These are phyloP conservation scores for Candida taoyuanica DNA, from an alignment of 805 yeast species.

Conservation along the genomic window DNA sequence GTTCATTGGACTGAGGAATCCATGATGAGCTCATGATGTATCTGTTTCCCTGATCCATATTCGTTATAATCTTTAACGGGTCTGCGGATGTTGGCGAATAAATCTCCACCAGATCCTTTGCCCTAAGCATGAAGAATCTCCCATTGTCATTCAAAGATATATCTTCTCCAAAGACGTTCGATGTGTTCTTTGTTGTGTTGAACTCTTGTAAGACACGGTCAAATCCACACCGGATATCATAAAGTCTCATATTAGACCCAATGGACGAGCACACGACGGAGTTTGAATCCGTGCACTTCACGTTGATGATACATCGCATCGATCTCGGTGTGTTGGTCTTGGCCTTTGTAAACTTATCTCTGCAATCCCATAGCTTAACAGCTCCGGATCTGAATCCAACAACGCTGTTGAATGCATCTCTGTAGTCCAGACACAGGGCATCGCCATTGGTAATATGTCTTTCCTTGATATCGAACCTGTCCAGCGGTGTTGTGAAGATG, in stretches of 20 bases:
- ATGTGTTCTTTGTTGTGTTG: slow-evolving; percentile 10
- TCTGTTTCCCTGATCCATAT: slow-evolving; percentile 8
- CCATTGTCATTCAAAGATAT: not conserved
- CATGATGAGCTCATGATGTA: slow-evolving; percentile 8
- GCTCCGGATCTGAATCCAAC: slow-evolving; percentile 22
- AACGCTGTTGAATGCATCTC: slow-evolving; percentile 1
- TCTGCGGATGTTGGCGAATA: slow-evolving; percentile 1
- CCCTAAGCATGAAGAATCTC: slow-evolving; percentile 3
- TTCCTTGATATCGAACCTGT: not conserved
- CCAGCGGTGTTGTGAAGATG: not conserved
- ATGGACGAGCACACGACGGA: slow-evolving; percentile 10
- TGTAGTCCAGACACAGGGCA: slow-evolving; percentile 15
- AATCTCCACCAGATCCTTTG: slow-evolving; percentile 13
- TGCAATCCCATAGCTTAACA: slow-evolving; percentile 17
- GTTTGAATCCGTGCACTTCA: slow-evolving; percentile 4
- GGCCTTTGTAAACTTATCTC: slow-evolving; percentile 4
- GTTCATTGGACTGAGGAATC: not conserved
- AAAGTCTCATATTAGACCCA: slow-evolving; percentile 9
- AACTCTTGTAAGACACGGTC: slow-evolving; percentile 1
- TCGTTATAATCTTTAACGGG: slow-evolving; percentile 10
- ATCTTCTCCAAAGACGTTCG: slow-evolving; percentile 13
- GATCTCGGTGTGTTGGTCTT: not conserved
- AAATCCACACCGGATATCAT: slow-evolving; percentile 12
- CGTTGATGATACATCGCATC: slow-evolving; percentile 11
- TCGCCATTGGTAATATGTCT: slow-evolving; percentile 11